phyloP scores from a whole-genome alignment of 106 monocot species.

The Acanthochlamys bracteata region DNA sequence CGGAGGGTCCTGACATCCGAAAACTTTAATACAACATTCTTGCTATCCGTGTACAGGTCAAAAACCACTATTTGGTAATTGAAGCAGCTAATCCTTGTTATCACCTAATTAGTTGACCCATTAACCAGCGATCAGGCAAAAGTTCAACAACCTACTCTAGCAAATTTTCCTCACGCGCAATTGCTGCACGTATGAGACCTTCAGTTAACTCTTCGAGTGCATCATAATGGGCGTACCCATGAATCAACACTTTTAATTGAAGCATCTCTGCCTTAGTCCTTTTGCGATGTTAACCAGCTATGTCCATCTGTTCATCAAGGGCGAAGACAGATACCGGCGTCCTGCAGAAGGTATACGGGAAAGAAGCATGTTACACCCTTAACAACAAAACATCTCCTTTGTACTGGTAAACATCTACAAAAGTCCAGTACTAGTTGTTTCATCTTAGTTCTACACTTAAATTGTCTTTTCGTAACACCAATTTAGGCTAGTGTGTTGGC shows the following conservation, averaged over 20 bases:
- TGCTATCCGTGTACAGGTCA: no score
- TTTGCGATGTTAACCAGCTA: slow-evolving; percentile 4
- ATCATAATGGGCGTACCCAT: slow-evolving; percentile 10
- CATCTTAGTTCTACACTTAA: no score
- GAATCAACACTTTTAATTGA: slow-evolving; percentile 6
- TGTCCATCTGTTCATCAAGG: neutral
- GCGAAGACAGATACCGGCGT: neutral
- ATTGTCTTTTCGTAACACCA: neutral
- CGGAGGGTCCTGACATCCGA: no score
- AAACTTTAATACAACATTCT: no score
- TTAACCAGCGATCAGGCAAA: neutral
- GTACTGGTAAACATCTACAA: neutral
- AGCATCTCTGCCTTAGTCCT: neutral
- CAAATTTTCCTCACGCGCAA: neutral
- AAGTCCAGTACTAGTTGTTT: neutral
- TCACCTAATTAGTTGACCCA: no score
- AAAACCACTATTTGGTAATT: no score
- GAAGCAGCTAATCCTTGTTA: no score
- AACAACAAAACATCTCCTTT: neutral
- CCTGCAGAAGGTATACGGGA: neutral
- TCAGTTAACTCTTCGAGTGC: neutral
- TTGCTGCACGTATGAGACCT: neutral
- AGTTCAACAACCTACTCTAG: neutral
- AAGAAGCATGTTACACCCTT: neutral
- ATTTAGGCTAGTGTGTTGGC: neutral